Evolutionary conservation across 2,329 filamentous ascomycete genomes (phyloP).

Genomic region (Amphichorda felina): DNA sequence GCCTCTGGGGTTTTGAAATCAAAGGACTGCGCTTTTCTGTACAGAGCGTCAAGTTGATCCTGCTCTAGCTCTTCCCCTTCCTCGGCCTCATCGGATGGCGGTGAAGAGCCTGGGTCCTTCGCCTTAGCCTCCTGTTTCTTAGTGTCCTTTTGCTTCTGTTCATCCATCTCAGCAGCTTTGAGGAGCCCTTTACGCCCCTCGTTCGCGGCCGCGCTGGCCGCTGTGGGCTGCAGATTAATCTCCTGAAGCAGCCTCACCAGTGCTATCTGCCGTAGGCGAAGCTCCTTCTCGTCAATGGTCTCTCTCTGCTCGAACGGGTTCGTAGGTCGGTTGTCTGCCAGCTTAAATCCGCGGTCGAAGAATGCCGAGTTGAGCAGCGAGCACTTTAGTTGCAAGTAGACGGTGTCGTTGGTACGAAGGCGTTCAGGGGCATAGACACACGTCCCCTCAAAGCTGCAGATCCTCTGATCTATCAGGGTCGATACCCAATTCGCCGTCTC

Average conservation of each 20-base stretch:
- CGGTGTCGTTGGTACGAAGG: slow-evolving; percentile 79
- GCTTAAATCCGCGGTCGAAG: slow-evolving; percentile 43
- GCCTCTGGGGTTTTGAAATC: slow-evolving; percentile 86
- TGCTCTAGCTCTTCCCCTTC: slow-evolving; percentile 89
- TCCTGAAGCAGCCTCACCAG: slow-evolving; percentile 84
- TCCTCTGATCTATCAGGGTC: slow-evolving; percentile 76
- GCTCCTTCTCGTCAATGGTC: slow-evolving; percentile 68
- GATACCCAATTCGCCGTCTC: slow-evolving; percentile 89
- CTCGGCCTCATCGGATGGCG: slow-evolving; percentile 65
- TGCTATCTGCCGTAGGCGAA: slow-evolving; percentile 76
- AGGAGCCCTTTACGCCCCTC: slow-evolving; percentile 77
- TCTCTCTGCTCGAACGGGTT: slow-evolving; percentile 78
- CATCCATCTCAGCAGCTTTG: slow-evolving; percentile 77
- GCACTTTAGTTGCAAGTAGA: slow-evolving; percentile 81
- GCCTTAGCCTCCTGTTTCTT: slow-evolving; percentile 15
- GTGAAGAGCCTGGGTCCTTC: slow-evolving; percentile 33
- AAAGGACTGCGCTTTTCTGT: slow-evolving; percentile 93
- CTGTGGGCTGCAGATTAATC: slow-evolving; percentile 68
- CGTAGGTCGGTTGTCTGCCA: slow-evolving; percentile 57
- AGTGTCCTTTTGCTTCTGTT: slow-evolving; percentile 54
- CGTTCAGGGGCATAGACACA: slow-evolving; percentile 84
- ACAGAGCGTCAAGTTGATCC: slow-evolving; percentile 85
- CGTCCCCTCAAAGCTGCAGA: slow-evolving; percentile 76
- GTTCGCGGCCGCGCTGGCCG: slow-evolving; percentile 62
- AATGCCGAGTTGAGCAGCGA: slow-evolving; percentile 69